Base-by-base conservation (phyloP, 768 basidiomycete genomes). In the Leccinum disarticulatum region DNA sequence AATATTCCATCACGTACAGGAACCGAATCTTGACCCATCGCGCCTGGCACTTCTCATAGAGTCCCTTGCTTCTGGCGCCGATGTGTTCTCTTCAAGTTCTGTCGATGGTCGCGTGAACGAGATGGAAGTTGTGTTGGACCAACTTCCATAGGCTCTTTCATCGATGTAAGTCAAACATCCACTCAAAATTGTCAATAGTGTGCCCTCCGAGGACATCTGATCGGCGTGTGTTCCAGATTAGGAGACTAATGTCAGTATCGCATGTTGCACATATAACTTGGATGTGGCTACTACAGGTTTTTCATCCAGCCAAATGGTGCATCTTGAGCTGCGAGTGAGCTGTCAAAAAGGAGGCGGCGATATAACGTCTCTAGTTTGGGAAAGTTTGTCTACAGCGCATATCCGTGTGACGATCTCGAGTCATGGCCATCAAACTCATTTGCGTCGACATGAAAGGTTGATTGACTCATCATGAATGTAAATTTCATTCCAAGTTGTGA, bases 41-140 rank as follows among this genome's bases (percentile, higher is more conserved):
- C 81, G 88, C 5, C 77, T 95, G 3, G 81, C 85, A 0, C 70
- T 95, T 54, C 80, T 95, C 38, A 90, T 95, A 62, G 90, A 94
- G 68, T 91, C 92, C 0, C 76, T 94, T 56, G 90, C 88, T 8
- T 83, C 89, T 1, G 91, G 91, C 3, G 85, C 89, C 1, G 87
- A 91, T 27, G 83, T 90, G 1, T 91, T 90, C 67, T 71, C 81
- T 4, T 80, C 82, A 14, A 79, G 75, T 15, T 67, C 76, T 17
- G 59, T 27, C 17, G 61, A 59, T 59, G 66, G 73, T 57, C 54
- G 73, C 54, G 67, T 82, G 48, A 85, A 88, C 64, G 91, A 93
- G 74, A 88, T 91, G 82, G 86, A 90, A 52, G 81, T 91, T n/a
- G 80, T 89, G 30, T 75, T 91, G 61, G 83, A 80, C 27, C 68